phyloP scores from a whole-genome alignment of 1,284 basidiomycete genomes.

The Vanrija sp. region DNA sequence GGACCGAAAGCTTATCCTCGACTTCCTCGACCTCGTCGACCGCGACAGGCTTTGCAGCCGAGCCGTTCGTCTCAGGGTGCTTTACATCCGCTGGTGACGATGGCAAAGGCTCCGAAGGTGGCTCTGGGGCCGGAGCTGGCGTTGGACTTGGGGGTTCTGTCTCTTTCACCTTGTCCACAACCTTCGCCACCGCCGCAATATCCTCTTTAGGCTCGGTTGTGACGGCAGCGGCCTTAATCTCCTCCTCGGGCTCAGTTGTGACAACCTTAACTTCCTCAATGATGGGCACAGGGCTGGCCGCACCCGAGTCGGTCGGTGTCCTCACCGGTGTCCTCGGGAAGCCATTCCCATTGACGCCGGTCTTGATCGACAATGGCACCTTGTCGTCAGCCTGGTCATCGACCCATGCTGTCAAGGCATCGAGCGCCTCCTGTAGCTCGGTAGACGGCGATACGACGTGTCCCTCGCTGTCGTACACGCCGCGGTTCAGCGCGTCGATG shows the following conservation, averaged over 20 bases:
- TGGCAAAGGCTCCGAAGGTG: neutral
- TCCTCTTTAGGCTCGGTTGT: neutral
- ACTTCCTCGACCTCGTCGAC: neutral
- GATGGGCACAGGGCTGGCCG: neutral
- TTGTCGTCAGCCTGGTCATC: conserved; percentile 16
- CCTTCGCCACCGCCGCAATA: neutral
- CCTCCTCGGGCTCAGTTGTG: neutral
- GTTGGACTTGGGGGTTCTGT: neutral
- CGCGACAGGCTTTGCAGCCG: neutral
- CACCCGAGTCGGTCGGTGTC: neutral
- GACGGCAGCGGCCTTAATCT: neutral
- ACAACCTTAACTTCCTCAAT: neutral
- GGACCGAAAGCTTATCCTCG: neutral
- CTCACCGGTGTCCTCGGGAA: too few species aligned
- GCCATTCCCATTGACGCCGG: neutral
- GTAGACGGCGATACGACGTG: neutral
- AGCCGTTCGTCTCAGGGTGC: neutral
- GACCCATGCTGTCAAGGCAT: conserved; percentile 23
- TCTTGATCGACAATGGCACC: neutral
- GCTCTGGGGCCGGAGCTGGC: neutral
- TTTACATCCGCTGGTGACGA: neutral
- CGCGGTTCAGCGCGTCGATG: conserved; percentile 63
- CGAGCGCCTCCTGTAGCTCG: conserved; percentile 15
- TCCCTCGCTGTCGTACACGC: conserved; percentile 60
- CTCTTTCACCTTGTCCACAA: neutral